Percentiles rank a stretch among this genome's conserved stretches.
phyloP scores from a whole-genome alignment of 148 eudicot genomes.

The Nepenthes mirabilis region DNA sequence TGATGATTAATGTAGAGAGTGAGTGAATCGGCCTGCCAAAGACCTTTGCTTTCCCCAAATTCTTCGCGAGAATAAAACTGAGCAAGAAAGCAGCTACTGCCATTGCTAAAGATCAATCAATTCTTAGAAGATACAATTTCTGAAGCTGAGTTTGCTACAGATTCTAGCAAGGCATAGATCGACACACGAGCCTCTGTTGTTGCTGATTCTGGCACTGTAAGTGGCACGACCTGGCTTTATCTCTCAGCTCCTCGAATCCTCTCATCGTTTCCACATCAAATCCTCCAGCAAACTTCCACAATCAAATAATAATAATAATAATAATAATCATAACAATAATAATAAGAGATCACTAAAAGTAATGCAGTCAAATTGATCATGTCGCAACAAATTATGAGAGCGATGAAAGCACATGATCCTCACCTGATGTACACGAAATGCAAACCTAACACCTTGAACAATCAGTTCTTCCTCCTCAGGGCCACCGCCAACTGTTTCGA shows the following conservation, averaged over 20 bases:
- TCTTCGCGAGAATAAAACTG: too few species aligned
- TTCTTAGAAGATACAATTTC: conserved; percentile 5
- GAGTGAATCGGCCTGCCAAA: too few species aligned
- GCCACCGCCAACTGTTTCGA: conserved; percentile 56
- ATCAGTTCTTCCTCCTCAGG: conserved; percentile 91
- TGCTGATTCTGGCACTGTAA: conserved; percentile 52
- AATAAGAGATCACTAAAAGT: too few species aligned
- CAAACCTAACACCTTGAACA: conserved; percentile 87
- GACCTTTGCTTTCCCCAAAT: too few species aligned
- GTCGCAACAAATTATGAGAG: background rate
- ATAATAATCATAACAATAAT: too few species aligned
- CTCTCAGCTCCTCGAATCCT: conserved; percentile 91
- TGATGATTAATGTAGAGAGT: too few species aligned
- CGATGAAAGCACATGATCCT: background rate
- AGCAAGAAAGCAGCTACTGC: too few species aligned
- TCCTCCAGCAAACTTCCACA: conserved; percentile 86
- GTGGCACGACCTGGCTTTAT: conserved; percentile 55
- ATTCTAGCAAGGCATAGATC: conserved; percentile 44
- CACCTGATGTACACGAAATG: conserved; percentile 97
- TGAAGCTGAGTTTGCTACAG: conserved; percentile 83
- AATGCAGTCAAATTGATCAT: background rate
- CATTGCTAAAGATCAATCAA: too few species aligned
- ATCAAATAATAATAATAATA: background rate
- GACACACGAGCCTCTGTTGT: conserved; percentile 42
- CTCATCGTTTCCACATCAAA: conserved; percentile 94